These are phyloP conservation scores for Calonectria pseudoreteaudii DNA, from an alignment of 2,329 filamentous ascomycete species.

Conservation along the genomic window DNA sequence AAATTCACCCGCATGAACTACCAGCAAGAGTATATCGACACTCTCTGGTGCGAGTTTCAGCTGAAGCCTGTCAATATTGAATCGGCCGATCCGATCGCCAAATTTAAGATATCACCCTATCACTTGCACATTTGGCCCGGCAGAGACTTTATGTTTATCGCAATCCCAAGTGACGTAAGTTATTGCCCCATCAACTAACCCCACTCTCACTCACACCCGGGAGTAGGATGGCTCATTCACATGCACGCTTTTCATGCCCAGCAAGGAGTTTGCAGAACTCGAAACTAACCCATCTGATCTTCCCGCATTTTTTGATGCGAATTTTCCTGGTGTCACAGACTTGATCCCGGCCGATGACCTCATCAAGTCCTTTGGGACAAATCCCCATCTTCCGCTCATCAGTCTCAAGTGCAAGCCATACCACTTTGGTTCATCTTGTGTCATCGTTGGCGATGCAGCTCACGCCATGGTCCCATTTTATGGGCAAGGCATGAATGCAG, in stretches of 20 bases:
- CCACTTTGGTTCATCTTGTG: conserved; percentile 80
- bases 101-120: conserved; percentile 87
- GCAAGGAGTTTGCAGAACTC: conserved; percentile 74
- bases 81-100: conserved; percentile 49
- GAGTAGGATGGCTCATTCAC: conserved; percentile 89
- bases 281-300: conserved; percentile 71
- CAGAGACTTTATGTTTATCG: conserved; percentile 97
- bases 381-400: conserved; percentile 93
- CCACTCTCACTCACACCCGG: conserved; percentile 32
- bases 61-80: conserved; percentile 67
- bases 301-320: conserved; percentile 79
- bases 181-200: conserved; percentile 12
- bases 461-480: conserved; percentile 99
- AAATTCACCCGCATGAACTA: conserved; percentile 93
- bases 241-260: conserved; percentile 90
- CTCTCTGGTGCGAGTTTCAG: conserved; percentile 95
- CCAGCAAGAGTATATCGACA: conserved; percentile 94
- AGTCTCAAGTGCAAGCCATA: conserved; percentile 93
- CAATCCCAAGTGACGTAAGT: conserved; percentile 79
- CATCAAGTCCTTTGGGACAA: conserved; percentile 78
- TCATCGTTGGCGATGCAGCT: conserved; percentile 92
- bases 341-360: conserved; percentile 77
- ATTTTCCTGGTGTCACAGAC: conserved; percentile 88
- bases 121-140: conserved; percentile 98
- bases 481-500: conserved; percentile 97